These are phyloP conservation scores for Fusarium longipes DNA, from an alignment of 2,329 filamentous ascomycete species.

Conservation along the genomic window DNA sequence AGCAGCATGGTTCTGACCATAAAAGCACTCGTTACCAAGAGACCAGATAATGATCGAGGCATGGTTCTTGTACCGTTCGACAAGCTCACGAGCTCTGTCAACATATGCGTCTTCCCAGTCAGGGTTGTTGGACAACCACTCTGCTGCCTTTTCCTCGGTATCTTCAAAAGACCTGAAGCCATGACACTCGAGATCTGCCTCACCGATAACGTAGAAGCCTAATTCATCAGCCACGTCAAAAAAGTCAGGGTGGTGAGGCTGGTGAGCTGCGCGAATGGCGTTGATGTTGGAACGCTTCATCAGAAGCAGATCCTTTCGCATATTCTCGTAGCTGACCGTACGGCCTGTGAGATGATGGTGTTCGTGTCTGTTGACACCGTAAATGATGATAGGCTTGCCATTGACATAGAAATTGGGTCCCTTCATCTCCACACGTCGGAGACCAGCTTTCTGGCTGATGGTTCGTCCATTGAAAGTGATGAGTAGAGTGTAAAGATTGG, in stretches of 20 bases:
- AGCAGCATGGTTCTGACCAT: constrained; percentile 72
- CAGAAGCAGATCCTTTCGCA: constrained; percentile 68
- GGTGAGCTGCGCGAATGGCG: constrained; percentile 74
- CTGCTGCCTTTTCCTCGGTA: constrained; percentile 31
- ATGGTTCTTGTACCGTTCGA: constrained; percentile 70
- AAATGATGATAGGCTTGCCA: constrained; percentile 71
- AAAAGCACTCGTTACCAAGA: constrained; percentile 78
- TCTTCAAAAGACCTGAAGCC: constrained; percentile 53
- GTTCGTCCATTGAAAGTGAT: constrained; percentile 52
- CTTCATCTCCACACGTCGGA: constrained; percentile 70
- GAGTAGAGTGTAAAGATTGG: constrained; percentile 67
- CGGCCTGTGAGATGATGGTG: constrained; percentile 73
- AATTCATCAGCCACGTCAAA: constrained; percentile 72
- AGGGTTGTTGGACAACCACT: constrained; percentile 65
- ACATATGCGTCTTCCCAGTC: constrained; percentile 73
- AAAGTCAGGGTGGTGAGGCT: constrained; percentile 69
- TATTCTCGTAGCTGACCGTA: constrained; percentile 69
- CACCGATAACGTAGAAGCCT: constrained; percentile 72
- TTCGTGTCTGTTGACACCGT: constrained; percentile 77
- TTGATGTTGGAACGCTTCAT: constrained; percentile 80
- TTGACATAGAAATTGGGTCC: constrained; percentile 73
- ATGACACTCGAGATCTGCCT: constrained; percentile 66
- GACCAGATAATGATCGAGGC: constrained; percentile 77
- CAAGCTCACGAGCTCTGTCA: constrained; percentile 72
- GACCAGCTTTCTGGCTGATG: constrained; percentile 69